Conservation (phyloP, 2,329 filamentous ascomycete genomes). For the Coleophoma cylindrospora region DNA sequence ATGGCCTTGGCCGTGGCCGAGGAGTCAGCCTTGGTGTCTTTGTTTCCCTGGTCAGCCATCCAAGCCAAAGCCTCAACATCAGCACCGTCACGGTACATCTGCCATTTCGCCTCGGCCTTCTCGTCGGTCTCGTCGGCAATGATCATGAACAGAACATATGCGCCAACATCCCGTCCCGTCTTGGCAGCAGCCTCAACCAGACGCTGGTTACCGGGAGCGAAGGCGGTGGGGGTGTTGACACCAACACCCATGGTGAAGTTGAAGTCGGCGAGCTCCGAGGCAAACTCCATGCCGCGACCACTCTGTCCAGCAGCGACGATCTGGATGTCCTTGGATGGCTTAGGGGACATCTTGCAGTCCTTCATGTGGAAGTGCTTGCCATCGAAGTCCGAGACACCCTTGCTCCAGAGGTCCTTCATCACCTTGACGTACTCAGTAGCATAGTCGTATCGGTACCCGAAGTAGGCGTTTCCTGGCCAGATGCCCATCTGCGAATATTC, state of each 20-base stretch:
- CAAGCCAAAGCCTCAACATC: slow-evolving; percentile 26
- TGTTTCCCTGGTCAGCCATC: slow-evolving; percentile 26
- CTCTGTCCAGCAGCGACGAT: slow-evolving; percentile 29
- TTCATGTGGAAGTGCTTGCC: slow-evolving; percentile 25
- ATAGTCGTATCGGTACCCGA: slow-evolving; percentile 25
- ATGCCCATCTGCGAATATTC: slow-evolving; percentile 26
- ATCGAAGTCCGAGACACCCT: slow-evolving; percentile 22
- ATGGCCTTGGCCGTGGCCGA: slow-evolving; percentile 23
- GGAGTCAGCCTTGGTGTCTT: slow-evolving; percentile 26
- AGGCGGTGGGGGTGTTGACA: slow-evolving; percentile 26
- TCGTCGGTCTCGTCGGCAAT: slow-evolving; percentile 28
- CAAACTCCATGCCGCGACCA: slow-evolving; percentile 28
- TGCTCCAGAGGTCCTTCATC: slow-evolving; percentile 25
- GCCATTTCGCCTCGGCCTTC: slow-evolving; percentile 25
- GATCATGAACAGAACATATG: slow-evolving; percentile 29
- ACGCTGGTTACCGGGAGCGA: slow-evolving; percentile 17
- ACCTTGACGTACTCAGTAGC: slow-evolving; percentile 25
- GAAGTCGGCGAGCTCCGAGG: slow-evolving; percentile 25
- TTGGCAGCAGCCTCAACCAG: slow-evolving; percentile 24
- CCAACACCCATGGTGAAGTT: slow-evolving; percentile 27
- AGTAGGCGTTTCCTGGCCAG: slow-evolving; percentile 21
- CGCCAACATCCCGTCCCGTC: slow-evolving; percentile 25
- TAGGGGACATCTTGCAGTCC: slow-evolving; percentile 23
- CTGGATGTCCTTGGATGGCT: slow-evolving; percentile 17
- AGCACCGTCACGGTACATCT: slow-evolving; percentile 25